Base-by-base conservation (phyloP, 1,139 yeast species). In the Taphrina confusa region DNA sequence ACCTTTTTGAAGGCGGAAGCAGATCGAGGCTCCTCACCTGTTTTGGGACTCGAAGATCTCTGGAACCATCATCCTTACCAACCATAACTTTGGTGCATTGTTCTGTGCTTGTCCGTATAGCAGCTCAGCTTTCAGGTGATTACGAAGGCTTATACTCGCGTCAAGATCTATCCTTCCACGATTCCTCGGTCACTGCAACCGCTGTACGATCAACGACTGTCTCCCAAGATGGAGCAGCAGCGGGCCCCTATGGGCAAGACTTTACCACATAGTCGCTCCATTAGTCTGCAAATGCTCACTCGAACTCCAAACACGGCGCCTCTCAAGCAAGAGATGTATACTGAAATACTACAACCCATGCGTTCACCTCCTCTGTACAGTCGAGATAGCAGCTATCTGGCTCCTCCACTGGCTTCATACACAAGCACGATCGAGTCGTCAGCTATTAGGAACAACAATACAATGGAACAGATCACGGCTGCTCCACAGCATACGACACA, bases 281-380 rank as follows among this genome's bases (percentile, higher is more conserved):
- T 47, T 42, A 47, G 52, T 16, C 40, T 54, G 16, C 58, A 54
- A 20, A 54, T 54, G 58, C 58, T 54, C 42, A 54, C 58, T 16
- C 42, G 45, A 4, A 42, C 51, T 6, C 58, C 58, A 11, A 37
- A 28, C 33, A 42, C 30, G 9, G 58, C 51, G 34, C 58, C 58
- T 11, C 14, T 54, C 23, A 36, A 36, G 25, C 45, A 54, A 25
- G 45, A 45, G 44, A 54, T 54, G 58, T 54, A 44, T 12, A 42
- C 58, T 5, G 58, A 54, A 44, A n/a, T 27, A 4, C 51, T 54
- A 11, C 58, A 44, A 30, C 58, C 58, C 9, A 22, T 54, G 22
- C 39, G 58, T 22, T 20, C 49, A 3, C 58, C 58, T 8, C 58
- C 58, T 25, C 23, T 31, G 18, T 54, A 54, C 33, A 31, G 31